Conservation (phyloP, 768 basidiomycete species). For the Tephrocybe sp. region DNA sequence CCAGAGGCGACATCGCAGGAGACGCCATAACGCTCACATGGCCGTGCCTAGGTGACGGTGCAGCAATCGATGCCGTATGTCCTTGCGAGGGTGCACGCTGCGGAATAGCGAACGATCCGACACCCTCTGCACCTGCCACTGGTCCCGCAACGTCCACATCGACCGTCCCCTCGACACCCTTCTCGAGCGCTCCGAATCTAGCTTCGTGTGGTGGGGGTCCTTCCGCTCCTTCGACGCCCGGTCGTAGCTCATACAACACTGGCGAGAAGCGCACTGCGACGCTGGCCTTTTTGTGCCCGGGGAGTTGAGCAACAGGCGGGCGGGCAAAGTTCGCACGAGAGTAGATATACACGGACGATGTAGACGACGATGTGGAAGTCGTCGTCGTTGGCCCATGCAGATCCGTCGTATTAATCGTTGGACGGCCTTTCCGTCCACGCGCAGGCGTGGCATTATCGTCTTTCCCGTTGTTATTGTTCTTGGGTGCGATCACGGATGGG, state of each 20-base stretch:
- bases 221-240: constrained; percentile 41
- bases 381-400: constrained; percentile 36
- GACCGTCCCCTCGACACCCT: constrained; percentile 59
- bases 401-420: constrained; percentile 35
- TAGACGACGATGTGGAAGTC: constrained; percentile 36
- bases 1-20: constrained; percentile 56
- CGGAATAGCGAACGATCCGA: constrained; percentile 26
- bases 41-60: constrained; percentile 48
- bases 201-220: constrained; percentile 26
- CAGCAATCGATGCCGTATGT: constrained; percentile 37
- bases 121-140: constrained; percentile 15
- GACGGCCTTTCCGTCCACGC: constrained; percentile 60
- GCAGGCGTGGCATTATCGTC: constrained; percentile 44
- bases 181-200: constrained; percentile 62
- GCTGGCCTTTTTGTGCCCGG: constrained; percentile 94
- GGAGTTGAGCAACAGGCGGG: constrained; percentile 91
- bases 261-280: constrained; percentile 95
- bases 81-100: constrained; percentile 32
- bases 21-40: constrained; percentile 36
- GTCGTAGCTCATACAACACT: constrained; percentile 86
- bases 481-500: constrained; percentile 55
- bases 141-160: constrained; percentile 62
- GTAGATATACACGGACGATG: constrained; percentile 86
- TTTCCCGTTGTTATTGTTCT: constrained; percentile 15
- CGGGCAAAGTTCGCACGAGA: constrained; percentile 92